Conservation (phyloP, 108 stramenopile species). For the Poteriospumella lacustris region DNA sequence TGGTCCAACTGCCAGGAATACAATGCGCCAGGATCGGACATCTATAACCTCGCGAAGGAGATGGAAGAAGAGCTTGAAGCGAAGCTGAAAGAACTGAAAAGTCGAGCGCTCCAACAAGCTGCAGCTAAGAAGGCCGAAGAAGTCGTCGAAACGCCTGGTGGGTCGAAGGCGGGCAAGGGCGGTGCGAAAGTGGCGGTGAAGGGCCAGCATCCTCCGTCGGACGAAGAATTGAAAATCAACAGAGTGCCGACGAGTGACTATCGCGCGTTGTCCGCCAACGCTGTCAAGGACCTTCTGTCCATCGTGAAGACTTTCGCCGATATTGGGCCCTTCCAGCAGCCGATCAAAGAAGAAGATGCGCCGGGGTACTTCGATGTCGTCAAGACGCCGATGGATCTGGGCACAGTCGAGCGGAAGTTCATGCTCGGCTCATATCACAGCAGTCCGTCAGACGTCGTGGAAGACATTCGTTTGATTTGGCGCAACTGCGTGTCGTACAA, state of each 20-base stretch:
- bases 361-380: slow-evolving; percentile 7
- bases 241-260: not conserved
- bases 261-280: not conserved
- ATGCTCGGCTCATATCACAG: not conserved
- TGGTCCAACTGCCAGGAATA: slow-evolving; percentile 12
- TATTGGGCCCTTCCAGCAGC: not conserved
- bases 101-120: too few species aligned
- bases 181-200: not conserved
- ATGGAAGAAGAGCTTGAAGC: not conserved
- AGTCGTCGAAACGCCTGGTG: not conserved
- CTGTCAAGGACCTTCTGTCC: too few species aligned
- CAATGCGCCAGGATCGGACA: slow-evolving; percentile 2
- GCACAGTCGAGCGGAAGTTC: not conserved
- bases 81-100: too few species aligned
- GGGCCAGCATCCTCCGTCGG: not conserved
- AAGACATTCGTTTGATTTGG: not conserved
- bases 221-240: not conserved
- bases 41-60: not conserved
- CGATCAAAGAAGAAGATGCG: not conserved
- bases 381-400: slow-evolving; percentile 3
- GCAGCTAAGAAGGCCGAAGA: too few species aligned
- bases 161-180: not conserved
- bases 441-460: not conserved
- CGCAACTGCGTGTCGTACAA: not conserved
- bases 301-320: too few species aligned